A percentile compares a stretch with the other conserved stretches of the same genome.
These are phyloP conservation scores for Boletus vermiculosoides DNA, from an alignment of 768 basidiomycete species.

Conservation along the genomic window DNA sequence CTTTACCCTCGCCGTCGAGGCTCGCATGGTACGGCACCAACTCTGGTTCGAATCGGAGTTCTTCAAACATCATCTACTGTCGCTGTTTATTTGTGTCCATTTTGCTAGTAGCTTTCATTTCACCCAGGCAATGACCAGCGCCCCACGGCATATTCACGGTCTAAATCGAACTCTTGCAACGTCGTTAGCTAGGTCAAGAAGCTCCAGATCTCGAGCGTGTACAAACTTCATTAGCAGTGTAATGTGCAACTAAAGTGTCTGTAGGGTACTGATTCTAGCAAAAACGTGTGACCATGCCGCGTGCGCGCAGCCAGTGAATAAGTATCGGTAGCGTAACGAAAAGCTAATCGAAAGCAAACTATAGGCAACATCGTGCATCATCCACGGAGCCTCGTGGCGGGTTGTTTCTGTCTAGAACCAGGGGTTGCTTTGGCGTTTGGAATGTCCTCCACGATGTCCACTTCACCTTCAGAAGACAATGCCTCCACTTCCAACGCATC, in stretches of 20 bases:
- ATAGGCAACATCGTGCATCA: slow-evolving; percentile 11
- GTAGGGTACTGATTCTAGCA: slow-evolving; percentile 21
- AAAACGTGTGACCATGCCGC: not conserved
- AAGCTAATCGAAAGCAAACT: slow-evolving; percentile 4
- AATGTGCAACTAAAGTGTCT: slow-evolving; percentile 12
- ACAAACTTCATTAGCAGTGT: slow-evolving; percentile 12
- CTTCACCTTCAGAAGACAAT: slow-evolving; percentile 39
- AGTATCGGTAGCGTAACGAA: slow-evolving; percentile 3
- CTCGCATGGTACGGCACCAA: not conserved
- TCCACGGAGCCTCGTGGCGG: slow-evolving; percentile 29
- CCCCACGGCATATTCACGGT: not conserved
- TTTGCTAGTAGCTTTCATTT: not conserved
- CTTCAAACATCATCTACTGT: not conserved
- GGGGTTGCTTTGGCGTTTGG: slow-evolving; percentile 9
- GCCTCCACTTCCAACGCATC: slow-evolving; percentile 15
- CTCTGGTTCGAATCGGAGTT: not conserved
- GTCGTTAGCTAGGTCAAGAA: not conserved
- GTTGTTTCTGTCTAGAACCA: slow-evolving; percentile 14
- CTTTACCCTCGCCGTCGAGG: not conserved
- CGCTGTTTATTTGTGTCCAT: not conserved
- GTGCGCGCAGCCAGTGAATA: slow-evolving; percentile 4
- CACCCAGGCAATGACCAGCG: not conserved
- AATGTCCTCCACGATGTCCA: slow-evolving; percentile 38
- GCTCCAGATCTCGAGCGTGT: not conserved
- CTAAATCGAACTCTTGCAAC: not conserved